A percentile compares a stretch with the other conserved stretches of the same genome.
Evolutionary conservation across 768 basidiomycete species (phyloP).

Genomic region (Pholiota molesta): DNA sequence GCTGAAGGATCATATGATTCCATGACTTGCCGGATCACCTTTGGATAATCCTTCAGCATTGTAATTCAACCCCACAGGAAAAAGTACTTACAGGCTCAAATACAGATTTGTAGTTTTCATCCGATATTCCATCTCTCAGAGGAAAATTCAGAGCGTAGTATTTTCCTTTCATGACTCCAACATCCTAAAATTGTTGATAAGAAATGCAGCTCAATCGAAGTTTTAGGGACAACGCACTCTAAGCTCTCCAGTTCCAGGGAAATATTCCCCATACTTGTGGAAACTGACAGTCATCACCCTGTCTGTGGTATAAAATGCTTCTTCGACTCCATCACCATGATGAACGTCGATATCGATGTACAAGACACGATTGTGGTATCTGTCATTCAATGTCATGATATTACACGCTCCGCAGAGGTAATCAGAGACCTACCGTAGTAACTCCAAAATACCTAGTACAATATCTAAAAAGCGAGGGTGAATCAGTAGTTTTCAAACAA

Average conservation of each 20-base stretch:
- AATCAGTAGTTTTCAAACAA: slow-evolving; percentile 4
- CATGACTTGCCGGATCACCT: slow-evolving; percentile 95
- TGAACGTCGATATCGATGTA: slow-evolving; percentile 99
- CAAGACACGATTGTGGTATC: slow-evolving; percentile 91
- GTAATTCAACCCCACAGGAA: neutral
- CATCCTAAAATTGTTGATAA: slow-evolving; percentile 61
- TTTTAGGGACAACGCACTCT: slow-evolving; percentile 47
- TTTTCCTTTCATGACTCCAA: slow-evolving; percentile 93
- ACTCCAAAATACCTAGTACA: slow-evolving; percentile 93
- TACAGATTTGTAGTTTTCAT: slow-evolving; percentile 92
- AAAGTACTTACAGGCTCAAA: slow-evolving; percentile 82
- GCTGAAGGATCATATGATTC: slow-evolving; percentile 93
- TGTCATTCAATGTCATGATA: slow-evolving; percentile 28
- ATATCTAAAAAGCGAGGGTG: slow-evolving; percentile 65
- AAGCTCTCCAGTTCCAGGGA: slow-evolving; percentile 98
- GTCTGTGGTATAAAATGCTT: slow-evolving; percentile 99
- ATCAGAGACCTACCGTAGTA: slow-evolving; percentile 75
- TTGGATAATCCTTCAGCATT: neutral
- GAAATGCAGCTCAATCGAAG: neutral
- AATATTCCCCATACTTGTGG: slow-evolving; percentile 99
- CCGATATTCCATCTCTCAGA: slow-evolving; percentile 90
- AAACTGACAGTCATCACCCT: slow-evolving; percentile 98
- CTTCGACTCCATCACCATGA: slow-evolving; percentile 98
- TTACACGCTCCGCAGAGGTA: neutral
- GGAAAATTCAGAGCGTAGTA: slow-evolving; percentile 96